phyloP scores from a whole-genome alignment of 176 grass and related monocot genomes.

The Hsuehochloa calcarea region DNA sequence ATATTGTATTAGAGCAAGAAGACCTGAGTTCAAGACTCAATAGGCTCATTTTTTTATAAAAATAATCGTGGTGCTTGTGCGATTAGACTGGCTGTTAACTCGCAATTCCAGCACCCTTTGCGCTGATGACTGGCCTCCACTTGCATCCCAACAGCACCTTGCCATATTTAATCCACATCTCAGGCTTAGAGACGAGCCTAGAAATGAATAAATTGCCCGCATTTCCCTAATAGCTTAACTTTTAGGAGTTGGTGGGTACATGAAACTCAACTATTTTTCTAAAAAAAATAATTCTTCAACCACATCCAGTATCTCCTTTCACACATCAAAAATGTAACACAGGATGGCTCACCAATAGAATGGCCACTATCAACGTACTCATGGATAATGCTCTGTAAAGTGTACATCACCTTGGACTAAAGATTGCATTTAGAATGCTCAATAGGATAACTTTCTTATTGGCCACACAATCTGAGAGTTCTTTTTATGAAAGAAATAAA shows the following conservation, averaged over 20 bases:
- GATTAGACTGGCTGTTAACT: background rate
- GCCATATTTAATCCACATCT: background rate
- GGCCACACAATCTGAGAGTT: background rate
- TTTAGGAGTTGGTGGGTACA: background rate
- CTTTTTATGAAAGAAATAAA: background rate
- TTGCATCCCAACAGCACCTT: background rate
- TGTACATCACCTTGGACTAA: background rate
- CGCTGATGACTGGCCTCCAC: background rate
- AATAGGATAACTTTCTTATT: background rate
- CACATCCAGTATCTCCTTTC: background rate
- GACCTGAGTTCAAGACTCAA: background rate
- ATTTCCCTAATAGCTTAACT: background rate
- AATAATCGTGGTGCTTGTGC: background rate
- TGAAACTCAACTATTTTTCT: background rate
- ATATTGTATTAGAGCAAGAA: background rate
- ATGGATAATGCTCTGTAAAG: background rate
- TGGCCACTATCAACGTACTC: background rate
- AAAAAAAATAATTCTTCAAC: background rate
- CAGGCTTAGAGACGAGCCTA: slow-evolving; percentile 3
- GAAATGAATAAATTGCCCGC: background rate
- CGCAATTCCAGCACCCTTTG: background rate
- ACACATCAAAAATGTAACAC: background rate
- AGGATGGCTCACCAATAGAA: background rate
- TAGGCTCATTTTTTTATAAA: background rate
- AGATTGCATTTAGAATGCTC: background rate